Conservation (phyloP, 768 basidiomycete species). For the Podaxis mareebaensis region DNA sequence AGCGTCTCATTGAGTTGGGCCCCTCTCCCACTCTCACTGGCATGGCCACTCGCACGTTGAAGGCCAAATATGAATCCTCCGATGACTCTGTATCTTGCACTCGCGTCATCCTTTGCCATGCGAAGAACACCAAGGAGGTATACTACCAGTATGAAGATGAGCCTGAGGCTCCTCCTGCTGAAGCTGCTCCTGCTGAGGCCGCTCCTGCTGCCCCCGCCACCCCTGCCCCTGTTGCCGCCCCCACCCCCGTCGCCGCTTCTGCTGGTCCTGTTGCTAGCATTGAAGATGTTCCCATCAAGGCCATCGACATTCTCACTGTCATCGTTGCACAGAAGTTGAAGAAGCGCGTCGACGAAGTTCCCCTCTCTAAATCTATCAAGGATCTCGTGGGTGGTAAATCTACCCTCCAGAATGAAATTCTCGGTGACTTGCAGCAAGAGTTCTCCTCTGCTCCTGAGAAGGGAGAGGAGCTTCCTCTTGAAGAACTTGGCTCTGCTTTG, state of each 20-base stretch:
- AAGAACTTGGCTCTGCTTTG: constrained; percentile 90
- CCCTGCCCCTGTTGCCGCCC: constrained; percentile 42
- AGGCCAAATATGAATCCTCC: constrained; percentile 88
- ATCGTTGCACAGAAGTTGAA: constrained; percentile 98
- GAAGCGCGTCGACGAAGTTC: constrained; percentile 89
- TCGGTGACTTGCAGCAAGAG: constrained; percentile 95
- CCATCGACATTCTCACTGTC: constrained; percentile 80
- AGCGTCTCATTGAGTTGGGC: constrained; percentile 93
- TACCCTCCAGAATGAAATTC: constrained; percentile 96
- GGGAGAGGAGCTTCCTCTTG: constrained; percentile 94
- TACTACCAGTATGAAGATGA: constrained; percentile 98
- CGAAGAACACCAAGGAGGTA: constrained; percentile 95
- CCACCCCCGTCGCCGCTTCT: constrained; percentile 42
- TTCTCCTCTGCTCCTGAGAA: constrained; percentile 96
- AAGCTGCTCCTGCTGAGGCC: constrained; percentile 30
- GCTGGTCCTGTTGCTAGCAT: constrained; percentile 70
- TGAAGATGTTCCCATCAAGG: constrained; percentile 91
- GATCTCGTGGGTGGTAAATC: constrained; percentile 99
- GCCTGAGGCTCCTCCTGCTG: constrained; percentile 37
- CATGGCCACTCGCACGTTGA: constrained; percentile 88
- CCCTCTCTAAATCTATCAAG: constrained; percentile 93
- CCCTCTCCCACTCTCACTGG: constrained; percentile 96
- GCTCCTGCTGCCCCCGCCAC: constrained; percentile 36
- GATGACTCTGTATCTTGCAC: constrained; percentile 83
- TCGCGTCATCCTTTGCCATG: constrained; percentile 85